phyloP scores from a whole-genome alignment of 1,139 yeast species.

The Zhuliangozyma blackwelliae region DNA sequence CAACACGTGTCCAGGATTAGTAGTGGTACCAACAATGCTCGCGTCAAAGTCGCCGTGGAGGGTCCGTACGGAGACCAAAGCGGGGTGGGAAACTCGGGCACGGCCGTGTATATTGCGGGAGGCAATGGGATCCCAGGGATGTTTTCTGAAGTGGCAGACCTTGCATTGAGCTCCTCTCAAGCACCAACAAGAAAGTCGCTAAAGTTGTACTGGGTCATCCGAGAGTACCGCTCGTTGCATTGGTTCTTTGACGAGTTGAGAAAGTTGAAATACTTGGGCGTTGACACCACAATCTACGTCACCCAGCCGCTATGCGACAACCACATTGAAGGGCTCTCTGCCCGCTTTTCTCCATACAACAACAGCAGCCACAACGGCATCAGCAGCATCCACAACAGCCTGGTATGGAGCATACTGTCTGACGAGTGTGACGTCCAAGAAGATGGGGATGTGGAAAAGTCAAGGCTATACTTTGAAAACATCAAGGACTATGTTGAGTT shows the following conservation, averaged over 20 bases:
- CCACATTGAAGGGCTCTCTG: conserved; percentile 3
- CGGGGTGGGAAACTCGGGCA: conserved; percentile 23
- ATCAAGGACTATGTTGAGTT: conserved; percentile 8
- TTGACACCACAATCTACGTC: conserved; percentile 20
- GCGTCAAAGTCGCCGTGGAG: conserved; percentile 32
- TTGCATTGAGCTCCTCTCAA: conserved; percentile 12
- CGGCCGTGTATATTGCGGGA: conserved; percentile 35
- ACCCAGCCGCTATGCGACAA: conserved; percentile 12
- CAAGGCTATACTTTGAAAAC: background rate
- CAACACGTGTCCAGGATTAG: conserved; percentile 16
- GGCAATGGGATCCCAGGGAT: conserved; percentile 45
- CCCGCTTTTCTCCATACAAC: too few species aligned
- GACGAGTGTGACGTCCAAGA: too few species aligned
- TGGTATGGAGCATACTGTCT: too few species aligned
- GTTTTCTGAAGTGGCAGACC: conserved; percentile 32
- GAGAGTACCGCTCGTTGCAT: conserved; percentile 33
- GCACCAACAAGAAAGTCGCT: too few species aligned
- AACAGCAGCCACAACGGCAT: too few species aligned
- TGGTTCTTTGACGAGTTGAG: conserved; percentile 48
- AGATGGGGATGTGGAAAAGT: too few species aligned
- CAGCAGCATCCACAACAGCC: too few species aligned
- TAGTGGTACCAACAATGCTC: conserved; percentile 10
- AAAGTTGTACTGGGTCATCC: conserved; percentile 40
- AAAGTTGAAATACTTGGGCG: conserved; percentile 18
- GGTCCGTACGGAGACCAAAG: conserved; percentile 37